phyloP scores from a whole-genome alignment of 805 yeast species.

The Maudiozyma serrabonitensis region DNA sequence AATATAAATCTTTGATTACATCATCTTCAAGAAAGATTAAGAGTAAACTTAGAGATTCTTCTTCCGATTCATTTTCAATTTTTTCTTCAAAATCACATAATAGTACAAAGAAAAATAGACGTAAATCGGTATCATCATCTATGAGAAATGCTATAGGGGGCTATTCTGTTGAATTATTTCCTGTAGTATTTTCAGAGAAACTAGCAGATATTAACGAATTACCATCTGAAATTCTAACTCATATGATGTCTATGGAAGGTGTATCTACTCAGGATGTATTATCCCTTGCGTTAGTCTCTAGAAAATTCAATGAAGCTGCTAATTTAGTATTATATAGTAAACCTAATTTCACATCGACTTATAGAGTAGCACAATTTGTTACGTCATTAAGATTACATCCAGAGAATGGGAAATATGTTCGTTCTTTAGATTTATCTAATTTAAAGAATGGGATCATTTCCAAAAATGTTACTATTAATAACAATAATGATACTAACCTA shows the following conservation, averaged over 20 bases:
- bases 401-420: slow-evolving; percentile 47
- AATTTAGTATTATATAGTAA: slow-evolving; percentile 45
- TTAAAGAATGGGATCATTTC: slow-evolving; percentile 32
- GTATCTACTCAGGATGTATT: not conserved
- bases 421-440: slow-evolving; percentile 47
- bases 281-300: slow-evolving; percentile 41
- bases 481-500: not conserved
- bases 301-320: slow-evolving; percentile 40
- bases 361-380: slow-evolving; percentile 72
- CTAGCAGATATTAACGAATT: slow-evolving; percentile 20
- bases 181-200: slow-evolving; percentile 4
- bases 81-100: slow-evolving; percentile 22
- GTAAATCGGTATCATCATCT: not conserved
- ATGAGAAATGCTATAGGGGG: not conserved
- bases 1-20: slow-evolving; percentile 17
- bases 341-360: slow-evolving; percentile 57
- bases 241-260: slow-evolving; percentile 9
- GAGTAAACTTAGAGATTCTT: slow-evolving; percentile 25
- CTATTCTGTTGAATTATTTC: not conserved
- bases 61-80: slow-evolving; percentile 20
- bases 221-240: slow-evolving; percentile 28
- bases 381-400: slow-evolving; percentile 51
- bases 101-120: not conserved
- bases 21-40: slow-evolving; percentile 23
- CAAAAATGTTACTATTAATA: too few species aligned